Percentiles rank a stretch among this genome's conserved stretches.
Evolutionary conservation across 2,329 filamentous ascomycete species (phyloP).

Genomic region (Scedosporium minutisporum): DNA sequence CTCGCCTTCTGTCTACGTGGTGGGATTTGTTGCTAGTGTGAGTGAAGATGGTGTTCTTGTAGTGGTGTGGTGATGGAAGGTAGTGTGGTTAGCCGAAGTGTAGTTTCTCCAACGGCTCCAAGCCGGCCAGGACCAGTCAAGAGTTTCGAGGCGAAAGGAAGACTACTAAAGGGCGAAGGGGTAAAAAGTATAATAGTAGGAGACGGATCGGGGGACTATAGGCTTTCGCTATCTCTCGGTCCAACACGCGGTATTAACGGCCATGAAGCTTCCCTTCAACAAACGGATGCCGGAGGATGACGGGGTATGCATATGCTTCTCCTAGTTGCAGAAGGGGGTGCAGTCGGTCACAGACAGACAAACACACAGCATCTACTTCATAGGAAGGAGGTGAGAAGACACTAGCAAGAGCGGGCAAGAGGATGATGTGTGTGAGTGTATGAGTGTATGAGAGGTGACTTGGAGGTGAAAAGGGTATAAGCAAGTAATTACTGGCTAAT

Average conservation of each 20-base stretch:
- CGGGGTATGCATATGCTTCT: not conserved
- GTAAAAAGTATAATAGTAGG: not conserved
- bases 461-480: not conserved
- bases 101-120: not conserved
- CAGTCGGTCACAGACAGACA: not conserved
- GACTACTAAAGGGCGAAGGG: not conserved
- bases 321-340: not conserved
- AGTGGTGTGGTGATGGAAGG: not conserved
- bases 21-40: not conserved
- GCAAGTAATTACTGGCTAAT: conserved; percentile 6
- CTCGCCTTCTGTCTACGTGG: not conserved
- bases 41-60: not conserved
- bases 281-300: not conserved
- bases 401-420: not conserved
- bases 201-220: not conserved
- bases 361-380: not conserved
- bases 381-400: not conserved
- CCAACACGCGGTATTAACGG: not conserved
- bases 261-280: not conserved
- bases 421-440: not conserved
- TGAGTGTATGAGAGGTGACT: not conserved
- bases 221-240: not conserved
- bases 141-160: not conserved
- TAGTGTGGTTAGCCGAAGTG: not conserved
- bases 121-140: not conserved